A percentile compares a stretch with the other conserved stretches of the same genome.
Evolutionary conservation across 169 alveolate species (phyloP).

Genomic region (Plasmodium falciparum): DNA sequence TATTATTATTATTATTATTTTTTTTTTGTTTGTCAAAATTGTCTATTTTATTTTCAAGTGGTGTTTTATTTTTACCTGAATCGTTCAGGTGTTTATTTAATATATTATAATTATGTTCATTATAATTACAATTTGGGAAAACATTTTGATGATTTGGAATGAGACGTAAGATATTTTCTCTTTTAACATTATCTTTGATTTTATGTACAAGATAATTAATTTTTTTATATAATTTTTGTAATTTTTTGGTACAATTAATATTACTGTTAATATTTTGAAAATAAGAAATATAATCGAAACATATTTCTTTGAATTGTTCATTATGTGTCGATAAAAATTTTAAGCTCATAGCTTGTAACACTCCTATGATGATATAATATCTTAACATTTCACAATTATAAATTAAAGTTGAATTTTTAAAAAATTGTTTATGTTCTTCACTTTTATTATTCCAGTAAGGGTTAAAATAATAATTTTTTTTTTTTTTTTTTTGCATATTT

Average conservation of each 20-base stretch:
- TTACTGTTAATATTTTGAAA: slow-evolving; percentile 64
- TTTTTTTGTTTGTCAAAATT: no score
- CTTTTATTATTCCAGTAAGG: background rate
- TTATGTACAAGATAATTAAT: slow-evolving; percentile 32
- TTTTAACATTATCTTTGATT: slow-evolving; percentile 30
- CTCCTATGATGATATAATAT: slow-evolving; percentile 71
- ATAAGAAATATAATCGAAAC: slow-evolving; percentile 65
- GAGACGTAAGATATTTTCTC: background rate
- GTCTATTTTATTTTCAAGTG: background rate
- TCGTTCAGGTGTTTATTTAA: background rate
- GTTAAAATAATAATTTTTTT: background rate
- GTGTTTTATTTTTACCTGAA: background rate
- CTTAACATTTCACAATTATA: slow-evolving; percentile 74
- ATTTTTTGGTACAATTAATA: slow-evolving; percentile 13
- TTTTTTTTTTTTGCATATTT: background rate
- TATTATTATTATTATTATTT: no score
- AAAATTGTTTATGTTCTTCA: background rate
- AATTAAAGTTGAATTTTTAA: slow-evolving; percentile 21
- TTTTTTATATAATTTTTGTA: slow-evolving; percentile 42
- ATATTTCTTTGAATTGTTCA: slow-evolving; percentile 55
- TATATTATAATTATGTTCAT: slow-evolving; percentile 11
- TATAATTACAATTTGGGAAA: slow-evolving; percentile 32
- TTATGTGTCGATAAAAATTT: slow-evolving; percentile 70
- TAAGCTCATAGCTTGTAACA: slow-evolving; percentile 58
- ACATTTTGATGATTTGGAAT: slow-evolving; percentile 23